phyloP scores from a whole-genome alignment of 768 basidiomycete genomes.

The Amanita jacksonii region DNA sequence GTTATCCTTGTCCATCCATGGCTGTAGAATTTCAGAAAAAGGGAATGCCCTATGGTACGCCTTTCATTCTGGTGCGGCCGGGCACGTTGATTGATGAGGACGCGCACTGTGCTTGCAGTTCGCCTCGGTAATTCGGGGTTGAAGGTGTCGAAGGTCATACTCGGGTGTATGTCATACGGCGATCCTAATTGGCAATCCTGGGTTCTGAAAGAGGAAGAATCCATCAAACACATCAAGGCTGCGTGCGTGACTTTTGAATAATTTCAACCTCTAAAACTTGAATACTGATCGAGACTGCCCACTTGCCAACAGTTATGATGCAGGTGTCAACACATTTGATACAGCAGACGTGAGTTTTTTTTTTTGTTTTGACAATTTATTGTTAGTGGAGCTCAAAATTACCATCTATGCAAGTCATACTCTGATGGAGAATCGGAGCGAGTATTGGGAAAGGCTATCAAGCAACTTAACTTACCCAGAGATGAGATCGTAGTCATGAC shows the following conservation, averaged over 20 bases:
- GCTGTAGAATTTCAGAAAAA: not conserved
- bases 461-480: constrained; percentile 54
- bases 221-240: constrained; percentile 42
- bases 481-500: constrained; percentile 79
- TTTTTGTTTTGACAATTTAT: constrained; percentile 1
- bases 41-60: constrained; percentile 2
- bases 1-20: too few relatives aligned
- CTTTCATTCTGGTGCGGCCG: not conserved
- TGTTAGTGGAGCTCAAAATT: not conserved
- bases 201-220: constrained; percentile 39
- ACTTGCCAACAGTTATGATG: constrained; percentile 33
- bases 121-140: constrained; percentile 43
- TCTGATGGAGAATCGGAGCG: constrained; percentile 58
- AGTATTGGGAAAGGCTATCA: constrained; percentile 65
- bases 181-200: constrained; percentile 39
- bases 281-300: too few relatives aligned
- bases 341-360: constrained; percentile 44
- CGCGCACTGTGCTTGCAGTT: constrained; percentile 19
- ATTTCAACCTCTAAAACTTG: not conserved
- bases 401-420: constrained; percentile 35
- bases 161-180: constrained; percentile 58
- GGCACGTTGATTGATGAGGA: too few relatives aligned
- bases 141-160: constrained; percentile 55
- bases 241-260: constrained; percentile 20
- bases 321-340: constrained; percentile 54